These are phyloP conservation scores for Blastobotrys chiropterorum DNA, from an alignment of 805 yeast species.

Conservation along the genomic window DNA sequence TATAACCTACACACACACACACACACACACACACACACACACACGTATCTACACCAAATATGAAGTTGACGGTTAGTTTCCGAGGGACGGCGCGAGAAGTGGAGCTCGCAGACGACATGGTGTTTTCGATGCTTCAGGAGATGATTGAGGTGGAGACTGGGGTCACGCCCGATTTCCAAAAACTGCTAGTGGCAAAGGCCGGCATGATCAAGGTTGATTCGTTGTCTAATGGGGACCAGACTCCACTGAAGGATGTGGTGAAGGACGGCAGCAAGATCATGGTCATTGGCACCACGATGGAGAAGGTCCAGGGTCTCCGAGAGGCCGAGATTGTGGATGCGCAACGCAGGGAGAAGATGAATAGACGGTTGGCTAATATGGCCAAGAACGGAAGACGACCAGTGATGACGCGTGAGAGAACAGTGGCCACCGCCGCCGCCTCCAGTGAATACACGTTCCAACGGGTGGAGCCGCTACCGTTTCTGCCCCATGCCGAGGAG, in stretches of 20 bases:
- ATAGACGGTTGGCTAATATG: slow-evolving; percentile 11
- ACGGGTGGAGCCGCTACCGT: slow-evolving; percentile 26
- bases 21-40: too few relatives aligned
- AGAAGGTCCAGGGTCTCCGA: slow-evolving; percentile 21
- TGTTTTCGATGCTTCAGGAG: slow-evolving; percentile 20
- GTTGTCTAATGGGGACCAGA: slow-evolving; percentile 10
- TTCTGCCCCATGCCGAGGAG: slow-evolving; percentile 27
- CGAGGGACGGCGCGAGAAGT: slow-evolving; percentile 13
- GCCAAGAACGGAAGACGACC: slow-evolving; percentile 14
- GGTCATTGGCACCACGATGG: slow-evolving; percentile 28
- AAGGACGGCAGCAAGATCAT: slow-evolving; percentile 21
- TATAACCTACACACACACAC: too few relatives aligned
- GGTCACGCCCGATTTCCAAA: slow-evolving; percentile 28
- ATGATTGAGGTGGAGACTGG: slow-evolving; percentile 23
- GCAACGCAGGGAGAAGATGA: slow-evolving; percentile 15
- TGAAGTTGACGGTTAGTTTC: slow-evolving; percentile 19
- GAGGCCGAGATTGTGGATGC: slow-evolving; percentile 21
- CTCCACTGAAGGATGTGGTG: slow-evolving; percentile 12
- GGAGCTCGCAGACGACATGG: slow-evolving; percentile 13
- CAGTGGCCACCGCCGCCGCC: slow-evolving; percentile 9
- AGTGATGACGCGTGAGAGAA: slow-evolving; percentile 5
- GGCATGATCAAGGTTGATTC: slow-evolving; percentile 21
- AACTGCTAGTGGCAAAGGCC: slow-evolving; percentile 25
- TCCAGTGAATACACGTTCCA: slow-evolving; percentile 28
- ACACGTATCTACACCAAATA: slow-evolving; percentile 7